Conservation (phyloP, 139 green algal species). For the Edaphochlamys debaryana region DNA sequence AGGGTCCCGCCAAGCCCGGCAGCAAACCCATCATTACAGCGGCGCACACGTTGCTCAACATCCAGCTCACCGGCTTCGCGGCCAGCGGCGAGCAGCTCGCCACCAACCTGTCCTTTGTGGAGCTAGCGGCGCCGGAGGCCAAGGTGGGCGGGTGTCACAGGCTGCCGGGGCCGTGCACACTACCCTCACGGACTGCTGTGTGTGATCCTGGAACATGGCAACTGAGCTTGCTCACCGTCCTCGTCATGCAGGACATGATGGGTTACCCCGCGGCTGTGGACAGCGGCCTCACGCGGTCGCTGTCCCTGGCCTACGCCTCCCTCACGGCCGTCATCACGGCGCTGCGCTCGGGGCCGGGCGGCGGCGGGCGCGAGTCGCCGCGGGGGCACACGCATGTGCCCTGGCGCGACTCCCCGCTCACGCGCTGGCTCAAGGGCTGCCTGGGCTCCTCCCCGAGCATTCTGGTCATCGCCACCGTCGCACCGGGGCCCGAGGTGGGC, state of each 20-base stretch:
- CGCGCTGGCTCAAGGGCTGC: constrained; percentile 52
- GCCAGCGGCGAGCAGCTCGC: constrained; percentile 35
- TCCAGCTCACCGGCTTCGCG: constrained; percentile 48
- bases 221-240: too few relatives aligned
- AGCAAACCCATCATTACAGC: not conserved
- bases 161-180: too few relatives aligned
- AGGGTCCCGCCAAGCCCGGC: not conserved
- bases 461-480: constrained; percentile 45
- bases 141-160: constrained; percentile 47
- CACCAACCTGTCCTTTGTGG: constrained; percentile 57
- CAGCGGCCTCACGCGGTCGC: constrained; percentile 36
- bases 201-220: too few relatives aligned
- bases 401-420: constrained; percentile 57
- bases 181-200: too few relatives aligned
- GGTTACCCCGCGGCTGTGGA: constrained; percentile 16
- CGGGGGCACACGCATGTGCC: constrained; percentile 44
- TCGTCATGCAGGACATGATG: constrained; percentile 46
- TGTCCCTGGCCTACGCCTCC: constrained; percentile 45
- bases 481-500: constrained; percentile 46
- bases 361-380: not conserved
- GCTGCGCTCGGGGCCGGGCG: constrained; percentile 7
- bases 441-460: constrained; percentile 16
- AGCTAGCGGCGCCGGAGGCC: constrained; percentile 54
- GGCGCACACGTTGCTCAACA: constrained; percentile 52
- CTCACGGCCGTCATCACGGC: constrained; percentile 50